Percentiles rank a stretch among this genome's conserved stretches.
Evolutionary conservation across 352 stramenopile species (phyloP).

Genomic region (Saprolegnia parasitica): DNA sequence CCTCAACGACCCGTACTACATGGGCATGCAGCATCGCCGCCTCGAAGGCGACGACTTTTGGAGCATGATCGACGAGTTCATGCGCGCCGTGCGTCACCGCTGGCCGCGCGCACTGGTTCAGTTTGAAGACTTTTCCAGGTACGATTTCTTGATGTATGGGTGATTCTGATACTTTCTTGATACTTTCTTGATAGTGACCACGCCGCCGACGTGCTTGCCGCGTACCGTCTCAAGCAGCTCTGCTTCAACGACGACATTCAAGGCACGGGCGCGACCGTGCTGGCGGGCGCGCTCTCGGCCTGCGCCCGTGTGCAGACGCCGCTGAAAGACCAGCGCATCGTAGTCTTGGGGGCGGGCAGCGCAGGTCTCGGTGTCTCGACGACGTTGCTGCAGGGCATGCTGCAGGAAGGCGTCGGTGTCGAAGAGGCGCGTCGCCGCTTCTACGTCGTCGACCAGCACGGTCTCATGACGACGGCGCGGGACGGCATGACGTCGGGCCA

Average conservation of each 20-base stretch:
- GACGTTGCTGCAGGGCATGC: slow-evolving; percentile 87
- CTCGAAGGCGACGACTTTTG: slow-evolving; percentile 90
- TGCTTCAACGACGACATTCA: slow-evolving; percentile 99
- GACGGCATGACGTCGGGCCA: slow-evolving; percentile 61
- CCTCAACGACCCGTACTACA: slow-evolving; percentile 92
- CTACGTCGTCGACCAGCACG: slow-evolving; percentile 77
- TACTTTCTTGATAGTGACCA: slow-evolving; percentile 42
- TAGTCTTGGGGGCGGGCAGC: slow-evolving; percentile 92
- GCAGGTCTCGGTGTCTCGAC: slow-evolving; percentile 93
- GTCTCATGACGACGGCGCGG: slow-evolving; percentile 51
- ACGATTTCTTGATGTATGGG: not conserved
- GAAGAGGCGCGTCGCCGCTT: slow-evolving; percentile 70
- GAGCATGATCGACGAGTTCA: slow-evolving; percentile 94
- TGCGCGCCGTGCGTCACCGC: slow-evolving; percentile 70
- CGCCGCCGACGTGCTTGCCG: slow-evolving; percentile 89
- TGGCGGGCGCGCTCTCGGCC: slow-evolving; percentile 85
- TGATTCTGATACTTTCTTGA: slow-evolving; percentile 15
- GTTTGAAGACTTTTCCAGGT: slow-evolving; percentile 95
- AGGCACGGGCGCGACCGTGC: slow-evolving; percentile 92
- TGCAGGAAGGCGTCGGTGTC: slow-evolving; percentile 67
- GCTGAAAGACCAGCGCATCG: slow-evolving; percentile 92
- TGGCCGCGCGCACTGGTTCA: slow-evolving; percentile 94
- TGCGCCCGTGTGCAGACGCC: slow-evolving; percentile 62
- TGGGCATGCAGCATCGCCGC: slow-evolving; percentile 89
- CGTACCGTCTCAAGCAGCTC: slow-evolving; percentile 91